Base-by-base conservation (phyloP, 225 moss, liverwort and hornwort species). In the Takakia lepidozioides region DNA sequence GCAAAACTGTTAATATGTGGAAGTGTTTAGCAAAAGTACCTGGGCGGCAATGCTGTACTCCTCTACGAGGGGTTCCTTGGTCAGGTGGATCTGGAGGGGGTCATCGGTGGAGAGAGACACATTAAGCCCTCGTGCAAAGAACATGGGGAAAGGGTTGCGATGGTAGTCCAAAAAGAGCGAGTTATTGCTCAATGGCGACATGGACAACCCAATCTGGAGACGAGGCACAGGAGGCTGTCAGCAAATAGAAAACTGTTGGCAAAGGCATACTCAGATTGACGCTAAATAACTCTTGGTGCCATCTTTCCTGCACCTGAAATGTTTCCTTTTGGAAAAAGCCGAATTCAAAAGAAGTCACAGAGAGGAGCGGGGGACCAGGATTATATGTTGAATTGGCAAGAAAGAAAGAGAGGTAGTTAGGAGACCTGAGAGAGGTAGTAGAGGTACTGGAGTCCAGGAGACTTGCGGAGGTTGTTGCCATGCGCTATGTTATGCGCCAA, bases 11-110 rank as follows among this genome's bases (percentile, higher is more conserved):
- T n/a, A n/a, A n/a, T n/a, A n/a, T n/a, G n/a, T n/a, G n/a, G n/a
- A 32, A 7, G 11, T 32, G 32, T 11, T 6, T 32, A 32, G 32
- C 32, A 32, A 25, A 29, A 55, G 9, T 8, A 92, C 92, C 77
- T 98, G 95, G 37, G 95, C 95, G 26, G 95, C 95, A 67, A 98
- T 98, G 54, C 95, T 78, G 53, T 98, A 98, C 35, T 98, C 95
- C 69, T 98, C 95, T 27, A 98, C 87, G 26, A 98, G 79, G 16
- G 95, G 90, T 34, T 98, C 95, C 10, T 90, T 98, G 10, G 95
- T 98, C 2, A 98, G 75, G 22, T 98, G 95, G 45, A 98, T 98
- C 70, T 98, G 95, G 22, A 98, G 73, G 38, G 95, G 95, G 50
- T 98, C 95, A 28, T 98, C 95, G 0, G 95, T 98, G 35, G 95